phyloP scores from a whole-genome alignment of 257 asterid species.

The Jacaranda copaia region DNA sequence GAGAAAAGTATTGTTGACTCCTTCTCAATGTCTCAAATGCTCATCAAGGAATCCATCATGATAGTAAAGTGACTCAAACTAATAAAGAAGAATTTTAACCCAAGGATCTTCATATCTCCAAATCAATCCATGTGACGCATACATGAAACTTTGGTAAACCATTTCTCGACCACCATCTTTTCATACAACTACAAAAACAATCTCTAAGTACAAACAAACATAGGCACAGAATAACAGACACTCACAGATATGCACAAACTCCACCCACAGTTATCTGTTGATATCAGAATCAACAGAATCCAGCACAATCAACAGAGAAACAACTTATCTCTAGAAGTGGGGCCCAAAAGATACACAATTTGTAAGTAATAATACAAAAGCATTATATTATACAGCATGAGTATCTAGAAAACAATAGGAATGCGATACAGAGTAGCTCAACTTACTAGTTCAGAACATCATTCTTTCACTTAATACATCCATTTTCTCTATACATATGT shows the following conservation, averaged over 20 bases:
- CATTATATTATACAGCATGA: background rate
- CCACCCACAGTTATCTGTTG: background rate
- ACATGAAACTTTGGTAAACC: background rate
- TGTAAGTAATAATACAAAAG: background rate
- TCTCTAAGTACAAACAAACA: background rate
- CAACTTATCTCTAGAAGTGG: constrained; percentile 23
- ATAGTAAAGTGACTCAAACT: background rate
- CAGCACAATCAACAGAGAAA: constrained; percentile 23
- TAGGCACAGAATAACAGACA: background rate
- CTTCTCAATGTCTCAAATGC: constrained; percentile 14
- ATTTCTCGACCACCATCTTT: background rate
- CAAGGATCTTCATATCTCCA: background rate
- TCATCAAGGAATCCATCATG: background rate
- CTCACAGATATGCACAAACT: constrained; percentile 8
- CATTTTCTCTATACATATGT: background rate
- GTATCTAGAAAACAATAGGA: constrained; percentile 27
- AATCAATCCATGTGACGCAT: background rate
- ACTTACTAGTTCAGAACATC: constrained; percentile 22
- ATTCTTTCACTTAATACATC: background rate
- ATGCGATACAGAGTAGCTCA: constrained; percentile 10
- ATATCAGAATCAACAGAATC: background rate
- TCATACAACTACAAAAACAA: background rate
- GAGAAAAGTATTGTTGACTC: background rate
- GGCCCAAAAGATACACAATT: background rate
- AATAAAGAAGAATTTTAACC: background rate